Conservation (phyloP, 495 filamentous ascomycete genomes). For the Penicillium verhagenii region DNA sequence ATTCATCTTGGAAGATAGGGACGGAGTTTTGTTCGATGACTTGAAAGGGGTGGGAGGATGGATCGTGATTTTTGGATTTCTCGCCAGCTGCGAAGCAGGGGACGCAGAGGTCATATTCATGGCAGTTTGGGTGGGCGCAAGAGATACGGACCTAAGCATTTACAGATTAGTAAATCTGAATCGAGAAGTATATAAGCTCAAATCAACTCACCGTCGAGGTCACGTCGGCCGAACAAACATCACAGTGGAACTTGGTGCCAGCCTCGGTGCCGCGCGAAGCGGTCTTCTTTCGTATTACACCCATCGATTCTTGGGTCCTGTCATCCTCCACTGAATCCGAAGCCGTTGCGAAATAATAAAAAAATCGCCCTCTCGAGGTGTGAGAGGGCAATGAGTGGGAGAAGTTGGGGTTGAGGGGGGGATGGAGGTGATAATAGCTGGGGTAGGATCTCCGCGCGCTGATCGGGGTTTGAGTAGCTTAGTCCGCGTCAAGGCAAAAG, state of each 20-base stretch:
- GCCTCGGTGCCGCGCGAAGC: conserved; percentile 85
- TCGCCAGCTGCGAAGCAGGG: conserved; percentile 85
- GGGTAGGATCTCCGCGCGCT: conserved; percentile 27
- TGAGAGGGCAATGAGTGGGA: conserved; percentile 28
- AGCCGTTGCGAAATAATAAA: conserved; percentile 32
- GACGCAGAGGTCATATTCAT: conserved; percentile 96
- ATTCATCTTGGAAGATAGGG: conserved; percentile 90
- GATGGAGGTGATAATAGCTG: conserved; percentile 15
- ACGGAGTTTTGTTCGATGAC: conserved; percentile 99
- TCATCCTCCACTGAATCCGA: conserved; percentile 44
- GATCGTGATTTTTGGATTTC: conserved; percentile 76
- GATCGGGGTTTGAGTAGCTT: conserved; percentile 2
- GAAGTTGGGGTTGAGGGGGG: conserved; percentile 6
- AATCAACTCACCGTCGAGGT: conserved; percentile 75
- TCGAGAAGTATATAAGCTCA: not conserved
- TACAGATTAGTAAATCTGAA: conserved; percentile 4
- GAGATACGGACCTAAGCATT: conserved; percentile 79
- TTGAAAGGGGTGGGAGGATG: conserved; percentile 77
- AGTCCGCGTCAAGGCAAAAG: not conserved
- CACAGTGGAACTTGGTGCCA: conserved; percentile 92
- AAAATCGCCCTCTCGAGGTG: conserved; percentile 31
- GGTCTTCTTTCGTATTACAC: conserved; percentile 95
- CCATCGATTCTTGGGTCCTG: conserved; percentile 60
- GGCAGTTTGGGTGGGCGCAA: conserved; percentile 78
- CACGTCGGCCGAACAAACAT: conserved; percentile 93